Evolutionary conservation across 176 grass and related monocot genomes (phyloP).

Genomic region (Oryza brachyantha): DNA sequence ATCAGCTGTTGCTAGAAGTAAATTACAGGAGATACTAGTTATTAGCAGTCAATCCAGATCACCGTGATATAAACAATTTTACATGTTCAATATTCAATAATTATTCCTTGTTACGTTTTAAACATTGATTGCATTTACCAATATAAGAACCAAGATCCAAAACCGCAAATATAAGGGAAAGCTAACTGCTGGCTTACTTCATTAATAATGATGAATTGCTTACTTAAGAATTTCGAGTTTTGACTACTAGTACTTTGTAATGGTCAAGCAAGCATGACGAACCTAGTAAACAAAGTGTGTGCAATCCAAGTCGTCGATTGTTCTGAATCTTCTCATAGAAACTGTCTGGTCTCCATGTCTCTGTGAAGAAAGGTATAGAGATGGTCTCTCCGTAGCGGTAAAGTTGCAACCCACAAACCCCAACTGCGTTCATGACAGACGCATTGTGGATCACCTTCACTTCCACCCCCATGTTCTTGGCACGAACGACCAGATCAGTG

Average conservation of each 20-base stretch:
- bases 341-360: slow-evolving; percentile 93
- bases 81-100: background rate
- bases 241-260: background rate
- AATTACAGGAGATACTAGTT: background rate
- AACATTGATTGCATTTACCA: background rate
- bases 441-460: slow-evolving; percentile 93
- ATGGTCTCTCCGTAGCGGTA: slow-evolving; percentile 91
- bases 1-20: background rate
- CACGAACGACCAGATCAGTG: slow-evolving; percentile 90
- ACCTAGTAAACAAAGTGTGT: slow-evolving; percentile 97
- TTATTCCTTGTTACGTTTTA: slow-evolving; percentile 7
- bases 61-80: background rate
- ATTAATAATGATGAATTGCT: no score
- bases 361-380: slow-evolving; percentile 95
- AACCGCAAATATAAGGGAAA: background rate
- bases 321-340: slow-evolving; percentile 95
- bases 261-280: slow-evolving; percentile 16
- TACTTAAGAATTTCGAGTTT: background rate
- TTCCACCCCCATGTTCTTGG: slow-evolving; percentile 69
- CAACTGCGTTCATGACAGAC: slow-evolving; percentile 90
- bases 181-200: no score
- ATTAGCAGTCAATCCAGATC: background rate
- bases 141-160: slow-evolving; percentile 11
- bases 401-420: slow-evolving; percentile 87
- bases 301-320: slow-evolving; percentile 69